These are phyloP conservation scores for Ploettnerulaceae sp. DNA, from an alignment of 2,329 filamentous ascomycete species.

Conservation along the genomic window DNA sequence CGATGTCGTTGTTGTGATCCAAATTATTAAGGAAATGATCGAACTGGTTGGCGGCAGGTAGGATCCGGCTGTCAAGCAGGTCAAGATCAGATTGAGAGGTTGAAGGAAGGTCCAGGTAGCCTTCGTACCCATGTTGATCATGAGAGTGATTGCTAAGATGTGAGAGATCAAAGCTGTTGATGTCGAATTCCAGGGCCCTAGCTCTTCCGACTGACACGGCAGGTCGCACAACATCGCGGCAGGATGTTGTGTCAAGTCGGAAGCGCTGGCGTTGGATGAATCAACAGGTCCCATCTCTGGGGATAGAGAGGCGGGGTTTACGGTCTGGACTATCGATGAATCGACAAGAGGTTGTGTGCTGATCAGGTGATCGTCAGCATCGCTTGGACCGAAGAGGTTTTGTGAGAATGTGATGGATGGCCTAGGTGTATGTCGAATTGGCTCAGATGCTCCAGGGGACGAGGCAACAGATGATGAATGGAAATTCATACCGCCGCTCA, in stretches of 20 bases:
- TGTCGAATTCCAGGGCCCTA: slow-evolving; percentile 32
- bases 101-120: slow-evolving; percentile 65
- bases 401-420: slow-evolving; percentile 52
- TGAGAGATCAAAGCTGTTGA: slow-evolving; percentile 33
- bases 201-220: slow-evolving; percentile 90
- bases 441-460: slow-evolving; percentile 40
- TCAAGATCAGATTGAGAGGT: slow-evolving; percentile 68
- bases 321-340: slow-evolving; percentile 42
- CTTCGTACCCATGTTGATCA: slow-evolving; percentile 62
- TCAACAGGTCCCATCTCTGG: slow-evolving; percentile 53
- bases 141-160: slow-evolving; percentile 52
- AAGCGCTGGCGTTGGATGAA: slow-evolving; percentile 36
- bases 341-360: slow-evolving; percentile 25
- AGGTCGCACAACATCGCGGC: slow-evolving; percentile 99
- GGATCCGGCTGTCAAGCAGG: slow-evolving; percentile 71
- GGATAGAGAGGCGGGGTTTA: slow-evolving; percentile 58
- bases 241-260: slow-evolving; percentile 99
- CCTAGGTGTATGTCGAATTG: slow-evolving; percentile 30
- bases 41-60: slow-evolving; percentile 66
- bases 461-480: slow-evolving; percentile 41
- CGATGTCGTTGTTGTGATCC: slow-evolving; percentile 56
- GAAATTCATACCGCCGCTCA: slow-evolving; percentile 34
- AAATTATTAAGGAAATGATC: slow-evolving; percentile 63
- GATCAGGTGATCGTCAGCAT: slow-evolving; percentile 20
- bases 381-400: slow-evolving; percentile 50